These are phyloP conservation scores for Leccinum pellstonianum DNA, from an alignment of 768 basidiomycete genomes.

Conservation along the genomic window DNA sequence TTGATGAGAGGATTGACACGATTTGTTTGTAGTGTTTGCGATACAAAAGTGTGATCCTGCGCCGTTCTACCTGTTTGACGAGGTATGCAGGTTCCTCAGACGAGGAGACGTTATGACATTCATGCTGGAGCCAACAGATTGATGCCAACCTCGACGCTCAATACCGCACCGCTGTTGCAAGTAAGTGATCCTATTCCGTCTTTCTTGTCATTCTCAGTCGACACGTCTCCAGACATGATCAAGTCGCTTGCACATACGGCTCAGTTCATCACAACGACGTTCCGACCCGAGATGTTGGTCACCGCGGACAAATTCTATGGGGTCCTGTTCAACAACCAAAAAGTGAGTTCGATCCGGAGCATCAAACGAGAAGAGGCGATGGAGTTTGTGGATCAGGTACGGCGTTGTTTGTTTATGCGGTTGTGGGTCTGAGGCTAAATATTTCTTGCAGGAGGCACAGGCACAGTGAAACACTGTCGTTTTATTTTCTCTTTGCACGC, in stretches of 20 bases:
- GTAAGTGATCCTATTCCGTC: slow-evolving; percentile 43
- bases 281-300: slow-evolving; percentile 95
- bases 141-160: slow-evolving; percentile 98
- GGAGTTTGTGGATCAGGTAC: slow-evolving; percentile 89
- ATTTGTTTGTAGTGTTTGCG: slow-evolving; percentile 72
- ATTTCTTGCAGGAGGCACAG: slow-evolving; percentile 43
- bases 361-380: slow-evolving; percentile 90
- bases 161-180: slow-evolving; percentile 93
- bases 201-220: slow-evolving; percentile 37
- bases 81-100: slow-evolving; percentile 43
- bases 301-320: slow-evolving; percentile 97
- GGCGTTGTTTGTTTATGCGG: slow-evolving; percentile 16
- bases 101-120: not conserved
- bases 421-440: not conserved
- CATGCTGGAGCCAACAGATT: slow-evolving; percentile 49
- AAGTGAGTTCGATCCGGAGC: slow-evolving; percentile 83
- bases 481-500: not conserved
- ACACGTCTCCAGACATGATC: slow-evolving; percentile 62
- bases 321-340: slow-evolving; percentile 93
- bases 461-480: slow-evolving; percentile 35
- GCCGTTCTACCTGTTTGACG: slow-evolving; percentile 99
- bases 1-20: slow-evolving; percentile 3
- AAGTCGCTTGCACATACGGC: slow-evolving; percentile 82
- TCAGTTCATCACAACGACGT: slow-evolving; percentile 98
- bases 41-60: slow-evolving; percentile 99